Conservation (phyloP, 495 filamentous ascomycete species). For the Penicillium goetzii region DNA sequence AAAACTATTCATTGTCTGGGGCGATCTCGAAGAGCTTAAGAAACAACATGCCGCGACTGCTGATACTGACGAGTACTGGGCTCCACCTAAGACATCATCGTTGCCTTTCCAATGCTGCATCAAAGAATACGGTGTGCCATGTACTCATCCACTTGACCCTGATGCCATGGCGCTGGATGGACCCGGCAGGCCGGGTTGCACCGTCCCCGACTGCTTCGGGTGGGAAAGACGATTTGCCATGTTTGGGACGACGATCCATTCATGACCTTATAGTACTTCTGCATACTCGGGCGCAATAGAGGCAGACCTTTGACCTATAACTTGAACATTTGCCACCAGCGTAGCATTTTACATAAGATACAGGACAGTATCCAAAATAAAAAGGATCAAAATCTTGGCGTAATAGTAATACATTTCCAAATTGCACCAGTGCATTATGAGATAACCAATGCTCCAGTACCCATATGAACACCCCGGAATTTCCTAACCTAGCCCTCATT, state of each 20-base stretch:
- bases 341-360: background rate
- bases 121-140: constrained; percentile 57
- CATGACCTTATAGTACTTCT: constrained; percentile 5
- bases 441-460: constrained; percentile 2
- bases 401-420: constrained; percentile 11
- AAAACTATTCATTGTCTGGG: constrained; percentile 82
- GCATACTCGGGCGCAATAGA: background rate
- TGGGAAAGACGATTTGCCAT: constrained; percentile 57
- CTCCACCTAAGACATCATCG: constrained; percentile 21
- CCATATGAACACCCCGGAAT: constrained; percentile 3
- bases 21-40: constrained; percentile 77
- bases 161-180: constrained; percentile 30
- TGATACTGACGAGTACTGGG: constrained; percentile 12
- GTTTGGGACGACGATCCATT: constrained; percentile 52
- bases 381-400: constrained; percentile 5
- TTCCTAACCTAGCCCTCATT: background rate
- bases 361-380: background rate
- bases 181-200: constrained; percentile 30
- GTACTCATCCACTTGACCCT: constrained; percentile 32
- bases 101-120: constrained; percentile 48
- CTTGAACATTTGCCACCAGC: background rate
- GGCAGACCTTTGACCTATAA: background rate
- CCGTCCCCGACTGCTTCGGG: constrained; percentile 40
- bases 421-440: constrained; percentile 5
- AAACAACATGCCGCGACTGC: constrained; percentile 8